Conservation (phyloP, 2,329 filamentous ascomycete genomes). For the Didymella keratinophila region DNA sequence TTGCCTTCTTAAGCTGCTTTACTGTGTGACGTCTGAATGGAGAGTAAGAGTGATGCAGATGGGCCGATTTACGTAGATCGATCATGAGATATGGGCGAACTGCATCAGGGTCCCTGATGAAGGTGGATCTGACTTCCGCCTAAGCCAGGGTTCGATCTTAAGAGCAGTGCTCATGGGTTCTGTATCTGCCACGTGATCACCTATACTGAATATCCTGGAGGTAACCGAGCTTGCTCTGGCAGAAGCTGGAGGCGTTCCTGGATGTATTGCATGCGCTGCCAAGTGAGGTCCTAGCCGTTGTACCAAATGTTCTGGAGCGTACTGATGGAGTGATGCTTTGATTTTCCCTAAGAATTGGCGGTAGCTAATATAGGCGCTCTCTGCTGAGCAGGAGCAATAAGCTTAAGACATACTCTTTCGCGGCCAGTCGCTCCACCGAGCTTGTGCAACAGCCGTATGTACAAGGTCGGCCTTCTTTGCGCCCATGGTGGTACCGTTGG, state of each 20-base stretch:
- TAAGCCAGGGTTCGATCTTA: slow-evolving; percentile 2
- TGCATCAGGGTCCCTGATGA: slow-evolving; percentile 3
- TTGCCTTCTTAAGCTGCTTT: neutral
- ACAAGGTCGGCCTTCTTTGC: slow-evolving; percentile 38
- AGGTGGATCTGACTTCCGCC: slow-evolving; percentile 1
- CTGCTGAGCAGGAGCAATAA: slow-evolving; percentile 16
- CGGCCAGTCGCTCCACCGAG: slow-evolving; percentile 25
- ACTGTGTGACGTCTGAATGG: neutral
- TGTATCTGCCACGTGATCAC: slow-evolving; percentile 3
- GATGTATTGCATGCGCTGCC: neutral
- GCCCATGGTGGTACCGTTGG: slow-evolving; percentile 26
- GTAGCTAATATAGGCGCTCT: slow-evolving; percentile 19
- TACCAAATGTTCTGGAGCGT: slow-evolving; percentile 1
- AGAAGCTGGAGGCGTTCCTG: neutral
- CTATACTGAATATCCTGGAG: neutral
- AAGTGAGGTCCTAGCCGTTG: neutral
- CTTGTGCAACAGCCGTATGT: slow-evolving; percentile 39
- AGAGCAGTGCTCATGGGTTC: neutral
- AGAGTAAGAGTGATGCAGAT: neutral
- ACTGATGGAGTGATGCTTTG: slow-evolving; percentile 13
- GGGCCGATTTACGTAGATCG: slow-evolving; percentile 12
- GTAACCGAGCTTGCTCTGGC: neutral
- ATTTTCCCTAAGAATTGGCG: slow-evolving; percentile 22
- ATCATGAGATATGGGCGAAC: slow-evolving; percentile 6
- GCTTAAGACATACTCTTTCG: slow-evolving; percentile 20